Evolutionary conservation across 352 stramenopile genomes (phyloP).

Genomic region (Phytopythium delawarense): DNA sequence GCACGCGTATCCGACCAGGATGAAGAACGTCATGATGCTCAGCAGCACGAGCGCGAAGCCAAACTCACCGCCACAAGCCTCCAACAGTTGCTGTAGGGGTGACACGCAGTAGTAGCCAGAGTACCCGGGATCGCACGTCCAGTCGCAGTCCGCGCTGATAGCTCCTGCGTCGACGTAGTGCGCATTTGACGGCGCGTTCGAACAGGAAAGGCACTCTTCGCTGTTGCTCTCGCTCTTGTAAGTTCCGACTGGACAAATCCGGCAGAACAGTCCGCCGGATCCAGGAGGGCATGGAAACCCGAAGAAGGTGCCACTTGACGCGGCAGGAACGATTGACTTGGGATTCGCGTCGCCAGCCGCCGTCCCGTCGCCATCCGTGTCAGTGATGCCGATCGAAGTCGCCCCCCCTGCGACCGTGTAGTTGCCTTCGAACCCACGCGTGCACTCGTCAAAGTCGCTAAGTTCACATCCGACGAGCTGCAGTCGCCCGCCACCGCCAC

Average conservation of each 20-base stretch:
- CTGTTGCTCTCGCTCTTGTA: conserved; percentile 82
- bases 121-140: conserved; percentile 76
- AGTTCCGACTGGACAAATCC: conserved; percentile 47
- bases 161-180: conserved; percentile 54
- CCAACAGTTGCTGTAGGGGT: conserved; percentile 67
- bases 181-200: conserved; percentile 59
- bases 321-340: conserved; percentile 27
- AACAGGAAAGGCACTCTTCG: conserved; percentile 58
- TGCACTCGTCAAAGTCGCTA: conserved; percentile 63
- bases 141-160: conserved; percentile 52
- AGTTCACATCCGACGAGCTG: conserved; percentile 68
- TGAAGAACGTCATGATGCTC: conserved; percentile 65
- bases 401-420: conserved; percentile 70
- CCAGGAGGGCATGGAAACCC: conserved; percentile 76
- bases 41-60: conserved; percentile 66
- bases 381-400: conserved; percentile 21
- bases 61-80: conserved; percentile 71
- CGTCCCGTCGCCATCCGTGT: conserved; percentile 9
- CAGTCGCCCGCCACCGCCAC: conserved; percentile 60
- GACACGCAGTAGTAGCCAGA: conserved; percentile 68
- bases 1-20: conserved; percentile 67
- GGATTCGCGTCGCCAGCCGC: conserved; percentile 1
- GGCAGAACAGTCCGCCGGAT: conserved; percentile 69
- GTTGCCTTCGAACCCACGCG: conserved; percentile 65
- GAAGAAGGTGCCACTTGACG: conserved; percentile 62